Conservation (phyloP, 805 yeast species). For the Saccharomycopsis javanensis region DNA sequence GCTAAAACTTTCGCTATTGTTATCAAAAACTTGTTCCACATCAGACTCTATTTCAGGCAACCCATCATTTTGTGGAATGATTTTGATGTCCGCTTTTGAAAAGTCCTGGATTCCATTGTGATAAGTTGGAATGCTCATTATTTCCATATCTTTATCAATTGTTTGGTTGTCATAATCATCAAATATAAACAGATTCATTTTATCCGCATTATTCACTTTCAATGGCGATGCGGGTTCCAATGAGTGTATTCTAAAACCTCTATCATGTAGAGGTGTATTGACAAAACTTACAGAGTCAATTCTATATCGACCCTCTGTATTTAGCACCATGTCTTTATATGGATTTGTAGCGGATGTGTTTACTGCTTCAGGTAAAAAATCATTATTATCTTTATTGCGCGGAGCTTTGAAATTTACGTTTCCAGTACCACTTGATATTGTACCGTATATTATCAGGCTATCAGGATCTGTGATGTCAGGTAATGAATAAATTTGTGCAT, state of each 20-base stretch:
- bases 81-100: background rate
- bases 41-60: background rate
- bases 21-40: background rate
- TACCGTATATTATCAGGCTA: background rate
- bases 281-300: background rate
- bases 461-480: background rate
- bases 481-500: background rate
- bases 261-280: background rate
- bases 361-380: background rate
- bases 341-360: background rate
- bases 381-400: background rate
- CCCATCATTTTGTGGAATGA: background rate
- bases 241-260: background rate
- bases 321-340: background rate
- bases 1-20: background rate
- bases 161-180: background rate
- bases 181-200: constrained; percentile 1
- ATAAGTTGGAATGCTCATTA: background rate
- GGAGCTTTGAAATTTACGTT: background rate
- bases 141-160: background rate
- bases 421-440: background rate
- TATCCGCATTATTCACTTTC: background rate
- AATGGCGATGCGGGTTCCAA: background rate
- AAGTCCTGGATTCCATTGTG: background rate
- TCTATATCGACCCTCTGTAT: background rate